Base-by-base conservation (phyloP, 192 early-diverging fungal species). In the Spizellomyces sp. region DNA sequence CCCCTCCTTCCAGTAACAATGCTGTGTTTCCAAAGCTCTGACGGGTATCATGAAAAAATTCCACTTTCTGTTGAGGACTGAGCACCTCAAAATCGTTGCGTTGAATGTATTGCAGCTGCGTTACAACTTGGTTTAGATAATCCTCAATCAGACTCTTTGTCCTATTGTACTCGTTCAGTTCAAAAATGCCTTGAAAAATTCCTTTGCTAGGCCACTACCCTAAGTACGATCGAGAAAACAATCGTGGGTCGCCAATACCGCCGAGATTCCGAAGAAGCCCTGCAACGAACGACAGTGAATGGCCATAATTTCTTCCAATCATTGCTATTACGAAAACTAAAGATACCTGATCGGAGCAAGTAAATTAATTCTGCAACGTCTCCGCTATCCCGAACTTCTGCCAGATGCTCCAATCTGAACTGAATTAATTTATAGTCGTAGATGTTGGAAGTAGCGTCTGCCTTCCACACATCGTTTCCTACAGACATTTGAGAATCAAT, bases 1-100 rank as follows among this genome's bases (percentile, higher is more conserved):
- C 84, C 41, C 89, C 89, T 22, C 92, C 92, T 58, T 90, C 83
- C 8, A 93, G 78, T 48, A 93, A 70, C 8, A 93, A 78, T 9
- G 92, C 92, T 50, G 90, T 87, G 47, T 83, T 82, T 1, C 92
- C 92, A 83, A 92, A 92, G 43, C 84, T 86, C 71, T 92, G 91
- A 10, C 87, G 67, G 8, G 88, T 91, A 62, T 94, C 91, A 72
- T 76, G 84, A 57, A 92, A 88, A 66, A 93, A 89, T 27, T 91
- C 88, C 5, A 87, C 46, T 71, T 89, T 90, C 21, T 82, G 76
- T 55, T 85, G 81, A 45, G 74, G 58, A n/a, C 77, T 64, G 12
- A 54, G 58, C 19, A 75, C 74, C 10, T 75, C 22, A 59, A 78
- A 69, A 10, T 81, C 77, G 21, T 12, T 66, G 19, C 66, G 56